Evolutionary conservation across 1,284 basidiomycete genomes (phyloP).

Genomic region (Cystobasidium sp.): DNA sequence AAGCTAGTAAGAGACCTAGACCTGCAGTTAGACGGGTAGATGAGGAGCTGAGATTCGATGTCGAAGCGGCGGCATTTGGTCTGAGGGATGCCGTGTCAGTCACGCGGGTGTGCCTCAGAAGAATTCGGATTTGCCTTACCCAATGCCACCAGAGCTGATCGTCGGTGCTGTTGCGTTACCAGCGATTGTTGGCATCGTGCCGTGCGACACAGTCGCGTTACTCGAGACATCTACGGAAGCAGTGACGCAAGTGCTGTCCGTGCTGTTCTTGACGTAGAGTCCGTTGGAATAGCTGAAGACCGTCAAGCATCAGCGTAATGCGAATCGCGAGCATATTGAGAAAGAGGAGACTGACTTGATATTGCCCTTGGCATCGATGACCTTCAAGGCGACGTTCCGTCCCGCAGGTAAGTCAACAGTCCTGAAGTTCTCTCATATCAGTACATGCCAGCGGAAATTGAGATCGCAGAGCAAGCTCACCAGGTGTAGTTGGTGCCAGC

Average conservation of each 20-base stretch:
- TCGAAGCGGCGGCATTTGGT: conserved; percentile 20
- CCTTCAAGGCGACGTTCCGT: conserved; percentile 22
- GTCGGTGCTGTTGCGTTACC: conserved; percentile 16
- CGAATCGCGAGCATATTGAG: neutral
- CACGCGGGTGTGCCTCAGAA: neutral
- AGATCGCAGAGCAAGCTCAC: neutral
- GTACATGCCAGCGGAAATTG: neutral
- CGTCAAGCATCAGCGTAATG: neutral
- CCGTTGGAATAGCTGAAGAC: conserved; percentile 26
- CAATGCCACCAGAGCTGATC: conserved; percentile 24
- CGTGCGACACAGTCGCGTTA: conserved; percentile 21
- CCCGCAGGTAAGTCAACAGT: conserved; percentile 25
- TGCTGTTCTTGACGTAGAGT: conserved; percentile 20
- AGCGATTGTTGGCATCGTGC: neutral
- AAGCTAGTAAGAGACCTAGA: conserved; percentile 19
- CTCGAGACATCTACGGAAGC: neutral
- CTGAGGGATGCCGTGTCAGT: neutral
- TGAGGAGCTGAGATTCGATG: neutral
- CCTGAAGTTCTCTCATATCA: neutral
- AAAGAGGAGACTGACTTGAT: conserved; percentile 20
- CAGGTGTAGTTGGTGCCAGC: conserved; percentile 13
- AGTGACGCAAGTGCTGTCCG: conserved; percentile 13
- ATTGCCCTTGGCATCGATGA: conserved; percentile 29
- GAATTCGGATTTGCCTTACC: neutral
- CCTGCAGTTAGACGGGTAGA: neutral